These are phyloP conservation scores for Chlamydomonas eustigma DNA, from an alignment of 139 green algal genomes.

Conservation along the genomic window DNA sequence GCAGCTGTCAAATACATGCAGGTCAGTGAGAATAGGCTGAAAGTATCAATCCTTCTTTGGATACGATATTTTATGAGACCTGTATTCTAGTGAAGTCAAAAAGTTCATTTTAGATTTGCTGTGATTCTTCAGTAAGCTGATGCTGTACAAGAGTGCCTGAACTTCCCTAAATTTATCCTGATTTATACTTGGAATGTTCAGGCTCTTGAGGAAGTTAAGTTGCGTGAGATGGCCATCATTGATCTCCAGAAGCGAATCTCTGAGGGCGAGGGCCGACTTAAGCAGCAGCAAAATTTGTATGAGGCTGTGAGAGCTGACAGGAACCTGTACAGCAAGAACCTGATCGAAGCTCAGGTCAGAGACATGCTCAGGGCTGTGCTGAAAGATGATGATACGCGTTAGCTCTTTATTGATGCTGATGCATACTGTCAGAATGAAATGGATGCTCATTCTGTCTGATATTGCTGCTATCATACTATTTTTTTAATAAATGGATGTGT, in stretches of 20 bases:
- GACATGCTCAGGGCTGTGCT: background rate
- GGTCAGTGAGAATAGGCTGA: too few relatives aligned
- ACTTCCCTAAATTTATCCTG: background rate
- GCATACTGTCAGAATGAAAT: background rate
- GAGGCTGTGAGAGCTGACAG: slow-evolving; percentile 69
- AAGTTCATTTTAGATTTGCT: too few relatives aligned
- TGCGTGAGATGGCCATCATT: slow-evolving; percentile 78
- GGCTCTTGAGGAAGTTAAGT: slow-evolving; percentile 82
- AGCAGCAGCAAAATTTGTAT: slow-evolving; percentile 85
- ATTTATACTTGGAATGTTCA: too few relatives aligned
- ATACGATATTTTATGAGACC: too few relatives aligned
- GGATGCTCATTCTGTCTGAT: too few relatives aligned
- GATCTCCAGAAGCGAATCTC: slow-evolving; percentile 85
- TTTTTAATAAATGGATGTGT: too few relatives aligned
- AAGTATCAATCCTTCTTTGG: too few relatives aligned
- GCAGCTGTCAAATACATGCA: slow-evolving; percentile 69
- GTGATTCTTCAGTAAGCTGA: too few relatives aligned
- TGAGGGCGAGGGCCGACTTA: slow-evolving; percentile 79
- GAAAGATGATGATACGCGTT: background rate
- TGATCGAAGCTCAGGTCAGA: slow-evolving; percentile 84
- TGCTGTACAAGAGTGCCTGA: background rate
- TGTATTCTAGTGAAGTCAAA: too few relatives aligned
- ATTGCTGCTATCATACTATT: too few relatives aligned
- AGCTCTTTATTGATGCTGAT: background rate
- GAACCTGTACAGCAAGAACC: slow-evolving; percentile 88